phyloP scores from a whole-genome alignment of 306 rosid genomes.

The Cicer cuneatum region DNA sequence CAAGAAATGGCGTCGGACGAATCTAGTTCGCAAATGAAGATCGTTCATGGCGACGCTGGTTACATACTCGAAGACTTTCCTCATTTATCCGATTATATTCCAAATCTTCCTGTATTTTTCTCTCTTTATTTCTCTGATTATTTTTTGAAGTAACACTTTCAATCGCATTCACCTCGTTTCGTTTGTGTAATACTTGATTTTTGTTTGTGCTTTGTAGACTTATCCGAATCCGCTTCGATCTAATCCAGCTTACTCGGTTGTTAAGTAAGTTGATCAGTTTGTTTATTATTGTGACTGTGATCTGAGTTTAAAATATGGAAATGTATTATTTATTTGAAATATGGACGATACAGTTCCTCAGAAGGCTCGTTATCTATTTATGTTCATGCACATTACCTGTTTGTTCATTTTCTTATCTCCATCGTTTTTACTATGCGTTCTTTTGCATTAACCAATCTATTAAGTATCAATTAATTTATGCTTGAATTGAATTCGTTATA shows the following conservation, averaged over 20 bases:
- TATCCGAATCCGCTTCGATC: slow-evolving; percentile 85
- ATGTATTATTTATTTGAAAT: slow-evolving; percentile 26
- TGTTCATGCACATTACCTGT: not conserved
- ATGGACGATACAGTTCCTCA: slow-evolving; percentile 81
- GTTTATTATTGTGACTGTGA: not conserved
- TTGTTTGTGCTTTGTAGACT: slow-evolving; percentile 58
- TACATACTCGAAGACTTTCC: slow-evolving; percentile 88
- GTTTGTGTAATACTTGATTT: not conserved
- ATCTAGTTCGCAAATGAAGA: slow-evolving; percentile 49
- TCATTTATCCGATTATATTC: slow-evolving; percentile 76
- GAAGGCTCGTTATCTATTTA: slow-evolving; percentile 52
- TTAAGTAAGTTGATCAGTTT: slow-evolving; percentile 63
- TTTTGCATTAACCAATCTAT: slow-evolving; percentile 19
- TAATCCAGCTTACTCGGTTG: slow-evolving; percentile 96
- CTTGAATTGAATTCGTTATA: not conserved
- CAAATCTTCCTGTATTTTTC: slow-evolving; percentile 63
- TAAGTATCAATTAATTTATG: not conserved
- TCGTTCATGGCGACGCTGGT: slow-evolving; percentile 63
- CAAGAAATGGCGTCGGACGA: slow-evolving; percentile 51
- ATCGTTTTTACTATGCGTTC: slow-evolving; percentile 1
- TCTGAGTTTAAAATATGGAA: slow-evolving; percentile 30
- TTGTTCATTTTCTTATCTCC: slow-evolving; percentile 17
- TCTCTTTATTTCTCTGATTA: not conserved
- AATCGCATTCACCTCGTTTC: slow-evolving; percentile 7
- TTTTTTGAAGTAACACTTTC: not conserved